Conservation (phyloP, 495 filamentous ascomycete species). For the Annulohypoxylon moriforme region DNA sequence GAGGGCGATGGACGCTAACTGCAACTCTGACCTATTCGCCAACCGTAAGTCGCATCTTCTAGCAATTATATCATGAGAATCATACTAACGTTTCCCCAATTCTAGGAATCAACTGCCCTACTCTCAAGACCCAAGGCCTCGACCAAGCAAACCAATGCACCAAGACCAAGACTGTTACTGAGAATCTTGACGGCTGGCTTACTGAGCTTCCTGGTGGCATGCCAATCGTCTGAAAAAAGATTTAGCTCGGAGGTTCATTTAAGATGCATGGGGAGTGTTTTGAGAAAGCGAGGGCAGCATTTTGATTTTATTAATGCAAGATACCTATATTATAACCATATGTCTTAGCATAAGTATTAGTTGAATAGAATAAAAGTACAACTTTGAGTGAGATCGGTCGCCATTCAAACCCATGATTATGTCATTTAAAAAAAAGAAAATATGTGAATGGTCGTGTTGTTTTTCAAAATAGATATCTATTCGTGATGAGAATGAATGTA, state of each 20-base stretch:
- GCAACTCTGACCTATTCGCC: conserved; percentile 51
- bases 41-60: conserved; percentile 19
- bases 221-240: conserved; percentile 39
- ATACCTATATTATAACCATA: conserved; percentile 1
- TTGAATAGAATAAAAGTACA: conserved; percentile 16
- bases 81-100: background rate
- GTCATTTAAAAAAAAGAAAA: too few species aligned
- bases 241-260: background rate
- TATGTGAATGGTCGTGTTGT: too few species aligned
- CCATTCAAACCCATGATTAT: too few species aligned
- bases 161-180: conserved; percentile 48
- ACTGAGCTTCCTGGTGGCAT: conserved; percentile 48
- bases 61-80: background rate
- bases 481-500: too few species aligned
- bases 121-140: conserved; percentile 52
- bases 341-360: conserved; percentile 6
- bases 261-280: background rate
- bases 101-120: conserved; percentile 51
- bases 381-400: background rate
- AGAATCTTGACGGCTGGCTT: conserved; percentile 51
- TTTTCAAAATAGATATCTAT: too few species aligned
- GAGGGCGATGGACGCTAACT: conserved; percentile 54
- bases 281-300: background rate
- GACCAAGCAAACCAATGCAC: conserved; percentile 53
- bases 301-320: background rate